Conservation (phyloP, 371 early-diverging fungal species). For the Apophysomyces variabilis region DNA sequence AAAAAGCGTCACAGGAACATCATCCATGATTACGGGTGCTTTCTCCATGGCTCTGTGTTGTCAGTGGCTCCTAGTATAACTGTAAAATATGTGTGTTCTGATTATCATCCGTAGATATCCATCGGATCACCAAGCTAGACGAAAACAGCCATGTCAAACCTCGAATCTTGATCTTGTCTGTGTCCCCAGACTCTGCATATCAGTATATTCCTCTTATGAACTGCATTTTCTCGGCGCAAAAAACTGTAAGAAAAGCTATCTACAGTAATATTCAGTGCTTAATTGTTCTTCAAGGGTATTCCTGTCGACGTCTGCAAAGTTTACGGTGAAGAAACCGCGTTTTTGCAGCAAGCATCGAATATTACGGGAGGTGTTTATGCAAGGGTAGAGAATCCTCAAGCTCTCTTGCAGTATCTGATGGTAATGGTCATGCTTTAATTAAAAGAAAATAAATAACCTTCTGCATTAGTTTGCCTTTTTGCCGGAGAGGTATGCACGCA, state of each 20-base stretch:
- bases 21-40: slow-evolving; percentile 61
- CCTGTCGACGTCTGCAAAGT: slow-evolving; percentile 91
- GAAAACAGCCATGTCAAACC: slow-evolving; percentile 69
- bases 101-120: slow-evolving; percentile 56
- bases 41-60: slow-evolving; percentile 68
- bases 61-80: slow-evolving; percentile 27
- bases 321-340: slow-evolving; percentile 78
- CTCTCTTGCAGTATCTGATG: slow-evolving; percentile 85
- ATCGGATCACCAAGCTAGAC: slow-evolving; percentile 62
- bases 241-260: slow-evolving; percentile 57
- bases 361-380: slow-evolving; percentile 89
- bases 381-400: slow-evolving; percentile 64
- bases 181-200: slow-evolving; percentile 83
- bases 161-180: slow-evolving; percentile 85
- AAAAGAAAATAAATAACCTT: not conserved
- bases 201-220: slow-evolving; percentile 98
- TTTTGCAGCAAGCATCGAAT: slow-evolving; percentile 92
- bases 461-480: slow-evolving; percentile 75
- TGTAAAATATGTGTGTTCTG: not conserved
- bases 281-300: slow-evolving; percentile 59
- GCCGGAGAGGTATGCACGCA: slow-evolving; percentile 78
- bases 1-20: slow-evolving; percentile 24
- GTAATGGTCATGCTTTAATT: slow-evolving; percentile 37
- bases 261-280: not conserved
- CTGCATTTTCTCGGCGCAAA: slow-evolving; percentile 95